Evolutionary conservation across 2,329 filamentous ascomycete species (phyloP).

Genomic region (Scytalidium sp.): DNA sequence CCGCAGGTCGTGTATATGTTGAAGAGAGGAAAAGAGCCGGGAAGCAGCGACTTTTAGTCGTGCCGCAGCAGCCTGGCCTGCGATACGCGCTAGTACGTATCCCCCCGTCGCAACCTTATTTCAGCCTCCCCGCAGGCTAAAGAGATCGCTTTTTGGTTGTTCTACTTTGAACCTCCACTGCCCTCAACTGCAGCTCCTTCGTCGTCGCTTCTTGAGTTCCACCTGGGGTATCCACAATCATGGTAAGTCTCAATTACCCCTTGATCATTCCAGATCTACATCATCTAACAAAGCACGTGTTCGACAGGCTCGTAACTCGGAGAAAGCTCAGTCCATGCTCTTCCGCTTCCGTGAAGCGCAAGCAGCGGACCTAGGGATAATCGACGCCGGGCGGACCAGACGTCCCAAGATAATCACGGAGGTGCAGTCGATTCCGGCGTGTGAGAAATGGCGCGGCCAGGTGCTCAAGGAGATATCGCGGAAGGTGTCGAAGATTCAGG

Average conservation of each 20-base stretch:
- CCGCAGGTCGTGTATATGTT: conserved; percentile 23
- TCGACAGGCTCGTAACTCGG: conserved; percentile 82
- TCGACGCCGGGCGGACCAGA: conserved; percentile 85
- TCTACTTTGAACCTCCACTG: background rate
- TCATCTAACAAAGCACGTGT: conserved; percentile 9
- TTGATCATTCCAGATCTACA: background rate
- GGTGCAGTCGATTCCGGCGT: conserved; percentile 77
- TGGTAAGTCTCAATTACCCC: conserved; percentile 17
- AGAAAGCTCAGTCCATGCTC: conserved; percentile 99
- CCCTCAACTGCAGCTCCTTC: background rate
- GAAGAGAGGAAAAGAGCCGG: conserved; percentile 50
- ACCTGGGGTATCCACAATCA: conserved; percentile 15
- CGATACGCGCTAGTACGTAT: background rate
- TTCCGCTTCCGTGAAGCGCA: conserved; percentile 99
- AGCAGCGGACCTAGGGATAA: conserved; percentile 92
- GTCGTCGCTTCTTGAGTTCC: conserved; percentile 1
- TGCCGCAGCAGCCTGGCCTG: background rate
- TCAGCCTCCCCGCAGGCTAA: background rate
- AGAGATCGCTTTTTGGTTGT: background rate
- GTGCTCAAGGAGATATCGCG: conserved; percentile 96
- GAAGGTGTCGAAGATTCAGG: conserved; percentile 95
- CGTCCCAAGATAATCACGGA: conserved; percentile 90
- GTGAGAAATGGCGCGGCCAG: conserved; percentile 98
- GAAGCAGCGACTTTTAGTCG: conserved; percentile 62
- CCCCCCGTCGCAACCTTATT: conserved; percentile 1